Evolutionary conservation across 768 basidiomycete species (phyloP).

Genomic region (Boletus huronensis): DNA sequence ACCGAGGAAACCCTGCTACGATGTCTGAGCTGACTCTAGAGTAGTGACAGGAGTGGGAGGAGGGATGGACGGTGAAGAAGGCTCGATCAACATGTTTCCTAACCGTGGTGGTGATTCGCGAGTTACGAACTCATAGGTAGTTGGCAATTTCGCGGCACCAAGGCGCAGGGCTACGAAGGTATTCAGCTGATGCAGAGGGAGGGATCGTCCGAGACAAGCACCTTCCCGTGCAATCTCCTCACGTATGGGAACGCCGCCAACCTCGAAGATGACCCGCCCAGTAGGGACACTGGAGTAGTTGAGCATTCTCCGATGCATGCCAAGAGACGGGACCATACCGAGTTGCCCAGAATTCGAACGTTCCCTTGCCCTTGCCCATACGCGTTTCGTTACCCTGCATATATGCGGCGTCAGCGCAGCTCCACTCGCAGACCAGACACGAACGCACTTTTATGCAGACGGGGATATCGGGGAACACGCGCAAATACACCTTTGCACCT

Average conservation of each 20-base stretch:
- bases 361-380: slow-evolving; percentile 99
- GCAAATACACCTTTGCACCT: slow-evolving; percentile 78
- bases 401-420: not conserved
- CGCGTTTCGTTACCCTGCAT: slow-evolving; percentile 91
- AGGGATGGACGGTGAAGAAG: slow-evolving; percentile 15
- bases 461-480: slow-evolving; percentile 95
- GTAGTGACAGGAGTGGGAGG: slow-evolving; percentile 12
- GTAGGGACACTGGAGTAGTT: slow-evolving; percentile 61
- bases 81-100: slow-evolving; percentile 59
- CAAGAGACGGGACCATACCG: slow-evolving; percentile 47
- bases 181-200: slow-evolving; percentile 1
- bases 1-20: slow-evolving; percentile 2
- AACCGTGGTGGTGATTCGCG: slow-evolving; percentile 66
- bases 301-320: not conserved
- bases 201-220: slow-evolving; percentile 26
- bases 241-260: slow-evolving; percentile 85
- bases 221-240: slow-evolving; percentile 93
- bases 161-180: slow-evolving; percentile 67
- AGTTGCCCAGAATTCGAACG: slow-evolving; percentile 96
- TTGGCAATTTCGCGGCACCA: slow-evolving; percentile 85
- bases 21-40: slow-evolving; percentile 8
- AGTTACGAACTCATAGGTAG: slow-evolving; percentile 82
- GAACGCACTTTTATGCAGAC: slow-evolving; percentile 87
- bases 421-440: not conserved
- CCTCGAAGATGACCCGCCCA: slow-evolving; percentile 90